Percentiles rank a stretch among this genome's conserved stretches.
phyloP scores from a whole-genome alignment of 1,139 yeast genomes.

The Candida sp. region DNA sequence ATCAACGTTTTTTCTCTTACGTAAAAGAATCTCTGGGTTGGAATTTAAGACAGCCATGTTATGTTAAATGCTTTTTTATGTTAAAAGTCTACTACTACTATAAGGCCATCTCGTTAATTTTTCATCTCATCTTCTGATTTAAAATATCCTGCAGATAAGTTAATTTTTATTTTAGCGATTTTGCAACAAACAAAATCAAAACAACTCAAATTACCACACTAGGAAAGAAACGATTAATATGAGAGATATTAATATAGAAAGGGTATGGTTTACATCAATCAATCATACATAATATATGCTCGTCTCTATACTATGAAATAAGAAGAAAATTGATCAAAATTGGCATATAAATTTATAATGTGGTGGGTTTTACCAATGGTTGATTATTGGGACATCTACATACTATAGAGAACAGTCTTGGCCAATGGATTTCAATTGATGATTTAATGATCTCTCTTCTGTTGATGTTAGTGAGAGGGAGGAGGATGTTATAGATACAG shows the following conservation, averaged over 20 bases:
- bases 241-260: not conserved
- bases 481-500: too few relatives aligned
- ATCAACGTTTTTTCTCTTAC: constrained; percentile 77
- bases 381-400: too few relatives aligned
- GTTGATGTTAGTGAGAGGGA: too few relatives aligned
- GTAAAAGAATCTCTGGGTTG: constrained; percentile 72
- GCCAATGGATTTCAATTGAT: too few relatives aligned
- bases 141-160: not conserved
- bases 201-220: not conserved
- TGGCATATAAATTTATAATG: too few relatives aligned
- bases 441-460: too few relatives aligned
- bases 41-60: constrained; percentile 54
- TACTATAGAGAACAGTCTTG: too few relatives aligned
- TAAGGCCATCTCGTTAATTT: constrained; percentile 1
- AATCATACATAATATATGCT: not conserved
- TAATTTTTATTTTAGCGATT: not conserved
- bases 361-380: too few relatives aligned
- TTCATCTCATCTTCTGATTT: not conserved
- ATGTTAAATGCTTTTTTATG: not conserved
- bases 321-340: too few relatives aligned
- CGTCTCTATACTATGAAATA: too few relatives aligned
- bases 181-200: constrained; percentile 1
- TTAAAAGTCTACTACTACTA: not conserved
- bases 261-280: not conserved
- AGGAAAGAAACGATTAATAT: not conserved